Evolutionary conservation across 176 grass and related monocot genomes (phyloP).

Genomic region (Tillandsia fasciculata): DNA sequence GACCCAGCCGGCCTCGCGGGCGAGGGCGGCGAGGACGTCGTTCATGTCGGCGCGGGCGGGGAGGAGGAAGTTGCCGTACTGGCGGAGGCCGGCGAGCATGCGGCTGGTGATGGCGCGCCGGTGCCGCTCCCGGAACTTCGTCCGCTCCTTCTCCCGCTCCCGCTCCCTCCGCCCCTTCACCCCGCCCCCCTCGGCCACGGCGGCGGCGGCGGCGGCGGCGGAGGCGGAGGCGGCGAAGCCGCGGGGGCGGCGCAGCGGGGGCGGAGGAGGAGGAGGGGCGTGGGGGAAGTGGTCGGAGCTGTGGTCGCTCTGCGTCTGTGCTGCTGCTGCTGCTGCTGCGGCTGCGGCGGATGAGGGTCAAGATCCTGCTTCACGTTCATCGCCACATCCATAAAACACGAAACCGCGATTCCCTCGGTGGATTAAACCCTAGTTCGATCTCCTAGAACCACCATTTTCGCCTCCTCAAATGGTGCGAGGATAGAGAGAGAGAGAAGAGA

Average conservation of each 20-base stretch:
- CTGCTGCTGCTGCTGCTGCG: too few relatives aligned
- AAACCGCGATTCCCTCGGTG: not conserved
- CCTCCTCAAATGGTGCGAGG: not conserved
- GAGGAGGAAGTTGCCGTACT: constrained; percentile 84
- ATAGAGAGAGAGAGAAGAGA: not conserved
- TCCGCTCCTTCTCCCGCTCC: constrained; percentile 85
- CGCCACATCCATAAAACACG: not conserved
- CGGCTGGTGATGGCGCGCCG: constrained; percentile 85
- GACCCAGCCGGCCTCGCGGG: constrained; percentile 76
- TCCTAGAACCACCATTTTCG: not conserved
- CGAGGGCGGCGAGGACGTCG: constrained; percentile 91
- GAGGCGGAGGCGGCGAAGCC: constrained; percentile 31
- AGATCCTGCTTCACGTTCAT: constrained; percentile 5
- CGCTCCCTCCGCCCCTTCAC: constrained; percentile 48
- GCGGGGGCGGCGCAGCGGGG: constrained; percentile 47
- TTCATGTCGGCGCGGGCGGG: constrained; percentile 93
- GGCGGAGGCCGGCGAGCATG: constrained; percentile 88
- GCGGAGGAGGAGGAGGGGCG: constrained; percentile 26
- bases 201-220: constrained; percentile 4
- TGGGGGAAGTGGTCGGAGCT: not conserved
- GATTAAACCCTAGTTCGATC: not conserved
- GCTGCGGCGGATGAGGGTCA: not conserved
- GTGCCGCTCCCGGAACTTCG: constrained; percentile 87
- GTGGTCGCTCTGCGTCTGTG: not conserved
- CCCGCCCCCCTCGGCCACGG: constrained; percentile 6